Evolutionary conservation across 306 rosid genomes (phyloP).

Genomic region (Gynostemma pentaphyllum): DNA sequence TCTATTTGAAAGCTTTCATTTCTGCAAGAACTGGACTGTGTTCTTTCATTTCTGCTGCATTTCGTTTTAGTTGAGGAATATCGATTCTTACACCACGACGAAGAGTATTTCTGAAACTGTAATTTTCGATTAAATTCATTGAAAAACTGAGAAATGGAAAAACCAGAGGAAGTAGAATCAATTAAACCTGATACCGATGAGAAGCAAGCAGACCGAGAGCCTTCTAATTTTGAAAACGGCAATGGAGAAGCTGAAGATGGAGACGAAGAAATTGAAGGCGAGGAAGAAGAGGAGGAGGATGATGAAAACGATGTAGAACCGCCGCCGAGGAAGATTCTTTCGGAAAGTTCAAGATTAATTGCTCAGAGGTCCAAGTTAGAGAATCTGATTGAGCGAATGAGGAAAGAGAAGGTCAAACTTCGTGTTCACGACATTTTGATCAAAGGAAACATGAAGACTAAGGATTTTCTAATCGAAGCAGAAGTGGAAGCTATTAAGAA

Average conservation of each 20-base stretch:
- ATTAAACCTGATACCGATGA: constrained; percentile 30
- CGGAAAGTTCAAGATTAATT: constrained; percentile 28
- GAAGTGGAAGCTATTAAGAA: constrained; percentile 51
- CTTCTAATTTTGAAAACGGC: constrained; percentile 23
- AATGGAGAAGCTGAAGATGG: constrained; percentile 23
- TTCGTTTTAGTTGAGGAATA: neutral
- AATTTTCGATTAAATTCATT: neutral
- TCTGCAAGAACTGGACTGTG: neutral
- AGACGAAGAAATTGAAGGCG: constrained; percentile 21
- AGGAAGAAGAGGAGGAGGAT: constrained; percentile 17
- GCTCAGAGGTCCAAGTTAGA: constrained; percentile 41
- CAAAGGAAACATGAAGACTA: constrained; percentile 74
- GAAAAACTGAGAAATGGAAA: constrained; percentile 26
- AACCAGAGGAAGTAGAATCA: constrained; percentile 23
- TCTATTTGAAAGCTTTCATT: neutral
- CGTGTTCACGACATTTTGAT: constrained; percentile 81
- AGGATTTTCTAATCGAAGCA: constrained; percentile 69
- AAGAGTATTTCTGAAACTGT: neutral
- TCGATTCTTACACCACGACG: neutral
- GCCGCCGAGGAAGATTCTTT: constrained; percentile 15
- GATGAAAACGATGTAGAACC: constrained; percentile 22
- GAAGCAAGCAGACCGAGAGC: constrained; percentile 14
- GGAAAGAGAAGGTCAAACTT: constrained; percentile 49
- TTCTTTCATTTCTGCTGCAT: neutral
- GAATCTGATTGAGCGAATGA: constrained; percentile 42